phyloP scores from a whole-genome alignment of 2,329 filamentous ascomycete species.

The Bipolaris cookei region DNA sequence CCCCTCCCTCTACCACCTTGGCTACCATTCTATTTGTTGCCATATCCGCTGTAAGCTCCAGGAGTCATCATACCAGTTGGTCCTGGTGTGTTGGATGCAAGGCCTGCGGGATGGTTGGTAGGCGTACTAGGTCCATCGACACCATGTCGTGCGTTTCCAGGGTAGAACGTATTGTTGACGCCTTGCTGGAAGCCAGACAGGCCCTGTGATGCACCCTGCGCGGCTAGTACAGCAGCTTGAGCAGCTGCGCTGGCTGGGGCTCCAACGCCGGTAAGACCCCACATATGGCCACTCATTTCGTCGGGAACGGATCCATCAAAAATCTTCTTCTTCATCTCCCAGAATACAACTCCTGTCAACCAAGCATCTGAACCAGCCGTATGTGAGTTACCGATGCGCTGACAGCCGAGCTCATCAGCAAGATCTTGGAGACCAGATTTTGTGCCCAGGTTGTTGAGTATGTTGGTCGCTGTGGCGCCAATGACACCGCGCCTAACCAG shows the following conservation, averaged over 20 bases:
- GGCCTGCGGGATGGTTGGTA: conserved; percentile 61
- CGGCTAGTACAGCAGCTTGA: conserved; percentile 52
- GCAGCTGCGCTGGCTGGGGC: conserved; percentile 63
- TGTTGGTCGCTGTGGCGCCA: conserved; percentile 64
- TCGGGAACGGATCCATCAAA: conserved; percentile 82
- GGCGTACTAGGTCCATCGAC: conserved; percentile 70
- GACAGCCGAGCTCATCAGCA: conserved; percentile 89
- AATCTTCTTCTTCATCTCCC: conserved; percentile 86
- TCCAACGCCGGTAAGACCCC: conserved; percentile 76
- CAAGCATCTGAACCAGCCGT: conserved; percentile 93
- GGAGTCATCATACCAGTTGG: conserved; percentile 75
- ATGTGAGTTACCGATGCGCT: conserved; percentile 84
- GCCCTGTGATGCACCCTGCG: conserved; percentile 47
- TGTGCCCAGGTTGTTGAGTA: conserved; percentile 83
- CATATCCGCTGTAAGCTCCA: conserved; percentile 43
- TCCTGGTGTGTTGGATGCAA: conserved; percentile 56
- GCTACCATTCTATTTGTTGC: conserved; percentile 38
- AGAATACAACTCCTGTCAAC: conserved; percentile 92
- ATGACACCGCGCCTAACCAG: conserved; percentile 61
- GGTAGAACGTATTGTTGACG: conserved; percentile 51
- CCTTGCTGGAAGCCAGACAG: conserved; percentile 39
- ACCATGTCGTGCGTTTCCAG: conserved; percentile 49
- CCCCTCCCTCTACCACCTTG: neutral
- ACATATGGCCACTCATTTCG: conserved; percentile 86
- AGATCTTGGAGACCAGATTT: conserved; percentile 94